Evolutionary conservation across 345 rosid genomes (phyloP).

Genomic region (Pistacia integerrima): DNA sequence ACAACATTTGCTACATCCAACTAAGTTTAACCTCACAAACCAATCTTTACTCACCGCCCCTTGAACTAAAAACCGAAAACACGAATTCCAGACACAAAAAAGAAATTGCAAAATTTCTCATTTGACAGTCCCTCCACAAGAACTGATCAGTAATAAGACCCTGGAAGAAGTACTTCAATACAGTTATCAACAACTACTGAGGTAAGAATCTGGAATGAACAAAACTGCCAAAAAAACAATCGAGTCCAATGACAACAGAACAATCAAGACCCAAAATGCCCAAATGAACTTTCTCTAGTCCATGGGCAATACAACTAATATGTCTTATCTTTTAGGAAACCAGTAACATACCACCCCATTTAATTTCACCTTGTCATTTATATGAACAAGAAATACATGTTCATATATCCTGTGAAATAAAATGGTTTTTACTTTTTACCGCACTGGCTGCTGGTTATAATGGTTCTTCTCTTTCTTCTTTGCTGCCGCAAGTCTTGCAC

Average conservation of each 20-base stretch:
- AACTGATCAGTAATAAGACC: background rate
- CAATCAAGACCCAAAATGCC: constrained; percentile 21
- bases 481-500: constrained; percentile 72
- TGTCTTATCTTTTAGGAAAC: constrained; percentile 21
- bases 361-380: constrained; percentile 32
- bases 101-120: background rate
- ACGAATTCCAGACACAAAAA: background rate
- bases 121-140: background rate
- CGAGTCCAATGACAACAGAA: constrained; percentile 22
- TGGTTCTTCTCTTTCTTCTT: constrained; percentile 80
- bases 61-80: background rate
- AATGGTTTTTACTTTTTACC: constrained; percentile 29
- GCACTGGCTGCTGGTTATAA: constrained; percentile 76
- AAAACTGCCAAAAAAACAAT: constrained; percentile 30
- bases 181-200: constrained; percentile 15
- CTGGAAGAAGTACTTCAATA: background rate
- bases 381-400: constrained; percentile 38
- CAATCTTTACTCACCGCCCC: background rate
- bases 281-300: constrained; percentile 15
- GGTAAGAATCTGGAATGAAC: constrained; percentile 25
- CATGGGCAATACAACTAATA: constrained; percentile 20
- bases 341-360: constrained; percentile 10
- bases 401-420: constrained; percentile 17
- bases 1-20: background rate
- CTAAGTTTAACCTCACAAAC: background rate